Percentiles rank a stretch among this genome's conserved stretches.
phyloP scores from a whole-genome alignment of 495 filamentous ascomycete genomes.

The Annulohypoxylon maeteangense region DNA sequence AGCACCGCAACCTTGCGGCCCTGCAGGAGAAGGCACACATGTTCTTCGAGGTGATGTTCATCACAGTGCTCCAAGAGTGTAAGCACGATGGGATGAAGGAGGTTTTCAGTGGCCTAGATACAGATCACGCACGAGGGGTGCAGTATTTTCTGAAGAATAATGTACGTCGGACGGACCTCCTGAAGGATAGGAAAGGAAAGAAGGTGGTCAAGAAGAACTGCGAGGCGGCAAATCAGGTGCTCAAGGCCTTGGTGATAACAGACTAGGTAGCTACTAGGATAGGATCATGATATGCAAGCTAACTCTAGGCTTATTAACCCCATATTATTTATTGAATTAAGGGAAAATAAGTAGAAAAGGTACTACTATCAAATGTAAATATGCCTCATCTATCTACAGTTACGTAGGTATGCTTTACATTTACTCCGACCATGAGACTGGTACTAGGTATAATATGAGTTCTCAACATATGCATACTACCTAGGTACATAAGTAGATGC shows the following conservation, averaged over 20 bases:
- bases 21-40: conserved; percentile 78
- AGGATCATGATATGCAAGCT: conserved; percentile 10
- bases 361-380: no score
- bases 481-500: no score
- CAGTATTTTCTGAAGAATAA: conserved; percentile 83
- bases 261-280: conserved; percentile 40
- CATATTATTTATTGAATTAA: not conserved
- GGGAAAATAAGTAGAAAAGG: not conserved
- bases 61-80: conserved; percentile 74
- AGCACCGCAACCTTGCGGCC: conserved; percentile 79
- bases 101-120: conserved; percentile 43
- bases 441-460: not conserved
- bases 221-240: conserved; percentile 67
- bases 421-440: not conserved
- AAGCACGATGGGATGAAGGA: conserved; percentile 33
- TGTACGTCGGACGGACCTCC: conserved; percentile 78
- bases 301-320: not conserved
- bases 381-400: not conserved
- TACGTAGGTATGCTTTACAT: not conserved
- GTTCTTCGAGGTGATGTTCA: conserved; percentile 82
- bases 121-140: conserved; percentile 73
- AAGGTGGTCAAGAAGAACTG: conserved; percentile 77
- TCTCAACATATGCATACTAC: not conserved
- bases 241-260: conserved; percentile 60
- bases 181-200: conserved; percentile 67